Evolutionary conservation across 2,329 filamentous ascomycete species (phyloP), one percentile per base, ranked within the genome.

Genomic region (Didymellaceae sp.): DNA sequence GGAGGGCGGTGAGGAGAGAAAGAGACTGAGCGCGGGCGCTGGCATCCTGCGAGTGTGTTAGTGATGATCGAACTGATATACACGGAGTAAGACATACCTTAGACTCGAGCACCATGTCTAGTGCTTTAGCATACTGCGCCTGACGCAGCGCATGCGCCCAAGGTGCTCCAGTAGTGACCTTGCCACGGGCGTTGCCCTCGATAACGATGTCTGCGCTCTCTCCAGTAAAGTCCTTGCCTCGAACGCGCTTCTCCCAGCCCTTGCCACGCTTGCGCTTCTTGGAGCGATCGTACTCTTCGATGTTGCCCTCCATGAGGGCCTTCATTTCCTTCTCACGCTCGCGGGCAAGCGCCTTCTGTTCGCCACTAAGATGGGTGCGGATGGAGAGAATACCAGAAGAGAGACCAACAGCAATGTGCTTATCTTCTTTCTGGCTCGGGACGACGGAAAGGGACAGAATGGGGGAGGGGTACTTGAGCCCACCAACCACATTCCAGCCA

Each of bases 401-500:
- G 86, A 97, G 93, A 71, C 93, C 94, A 1, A 99, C 94, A 4
- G 89, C 91, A 43, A 99, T 83, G 74, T 99, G 94, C 59, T 91
- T 91, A 76, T 99, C 94, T 64, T 92, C 89, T 41, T 83, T 82
- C 45, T 83, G 82, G 7, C 85, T 80, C 10, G 82, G 80, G 57
- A 97, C 85, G 33, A 96, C 88, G 52, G 83, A 84, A 52, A 97
- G 82, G 8, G 91, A 89, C 10, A 99, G 84, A 50, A 99, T 89
- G 1, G 94, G 94, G 1, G 91, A 89, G 5, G 91, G 87, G 74
- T 97, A 99, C 76, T 97, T 99, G 54, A 89, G 86, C 42, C 90
- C 93, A 30, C 90, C 88, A n/a, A 97, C 92, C 6, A 97, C 90
- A 69, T 97, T 96, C 94, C 94, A 99, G 41, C 85, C 87, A 1